Evolutionary conservation across 495 filamentous ascomycete genomes (phyloP).

Genomic region (Pseudotulostoma volvatum): DNA sequence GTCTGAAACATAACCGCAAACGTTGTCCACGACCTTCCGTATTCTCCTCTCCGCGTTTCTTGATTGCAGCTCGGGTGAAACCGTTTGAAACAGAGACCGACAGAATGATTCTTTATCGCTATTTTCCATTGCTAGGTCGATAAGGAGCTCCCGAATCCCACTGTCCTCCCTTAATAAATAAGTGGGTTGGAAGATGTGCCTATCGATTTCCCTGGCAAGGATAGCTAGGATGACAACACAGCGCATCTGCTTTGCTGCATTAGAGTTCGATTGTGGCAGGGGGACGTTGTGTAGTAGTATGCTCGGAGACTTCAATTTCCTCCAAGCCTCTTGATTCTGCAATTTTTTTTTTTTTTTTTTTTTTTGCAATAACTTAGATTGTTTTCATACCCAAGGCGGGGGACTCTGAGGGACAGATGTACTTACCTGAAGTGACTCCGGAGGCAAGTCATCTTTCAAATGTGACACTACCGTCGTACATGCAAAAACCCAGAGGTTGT

Average conservation of each 20-base stretch:
- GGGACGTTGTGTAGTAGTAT: conserved; percentile 1
- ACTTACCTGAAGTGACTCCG: conserved; percentile 7
- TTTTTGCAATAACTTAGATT: conserved; percentile 3
- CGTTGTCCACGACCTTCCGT: conserved; percentile 4
- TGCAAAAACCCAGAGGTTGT: conserved; percentile 8
- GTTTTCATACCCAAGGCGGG: too few species aligned
- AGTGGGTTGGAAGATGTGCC: conserved; percentile 14
- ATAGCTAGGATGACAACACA: conserved; percentile 12
- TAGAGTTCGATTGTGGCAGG: conserved; percentile 8
- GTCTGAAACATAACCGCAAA: conserved; percentile 3
- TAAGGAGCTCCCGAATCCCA: conserved; percentile 6
- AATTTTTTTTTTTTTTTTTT: conserved; percentile 2
- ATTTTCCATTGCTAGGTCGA: conserved; percentile 9
- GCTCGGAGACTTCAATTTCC: background rate
- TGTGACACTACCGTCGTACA: conserved; percentile 5
- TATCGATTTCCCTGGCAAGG: conserved; percentile 12
- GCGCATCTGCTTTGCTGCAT: conserved; percentile 13
- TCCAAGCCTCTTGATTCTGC: conserved; percentile 1
- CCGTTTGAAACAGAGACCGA: conserved; percentile 11
- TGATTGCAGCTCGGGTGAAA: conserved; percentile 7
- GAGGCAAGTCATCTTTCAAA: conserved; percentile 7
- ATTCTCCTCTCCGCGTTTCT: conserved; percentile 3
- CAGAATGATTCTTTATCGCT: conserved; percentile 14
- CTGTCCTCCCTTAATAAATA: conserved; percentile 6
- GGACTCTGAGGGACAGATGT: too few species aligned